A percentile compares a stretch with the other conserved stretches of the same genome.
phyloP scores from a whole-genome alignment of 129 eudicot species.

The Flaveria trinervia region DNA sequence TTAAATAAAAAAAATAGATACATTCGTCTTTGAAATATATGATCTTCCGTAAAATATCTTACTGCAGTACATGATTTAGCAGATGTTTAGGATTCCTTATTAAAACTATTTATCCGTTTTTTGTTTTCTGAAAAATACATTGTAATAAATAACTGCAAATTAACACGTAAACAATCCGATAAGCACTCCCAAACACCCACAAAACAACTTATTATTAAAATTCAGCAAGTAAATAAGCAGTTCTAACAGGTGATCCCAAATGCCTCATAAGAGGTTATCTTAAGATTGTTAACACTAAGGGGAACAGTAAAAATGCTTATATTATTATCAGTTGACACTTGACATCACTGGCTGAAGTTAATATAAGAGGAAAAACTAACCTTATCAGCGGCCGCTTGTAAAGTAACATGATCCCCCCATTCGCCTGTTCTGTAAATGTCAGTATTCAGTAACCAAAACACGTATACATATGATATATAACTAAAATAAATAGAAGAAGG shows the following conservation, averaged over 20 bases:
- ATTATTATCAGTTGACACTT: constrained; percentile 2
- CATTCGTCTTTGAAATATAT: neutral
- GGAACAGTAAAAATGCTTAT: neutral
- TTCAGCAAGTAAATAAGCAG: neutral
- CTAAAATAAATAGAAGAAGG: neutral
- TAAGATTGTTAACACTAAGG: neutral
- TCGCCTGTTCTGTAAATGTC: constrained; percentile 62
- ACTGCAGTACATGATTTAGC: neutral
- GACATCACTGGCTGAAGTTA: neutral
- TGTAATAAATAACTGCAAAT: too few species aligned
- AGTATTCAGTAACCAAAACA: constrained; percentile 32
- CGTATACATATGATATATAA: neutral
- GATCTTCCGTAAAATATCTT: neutral
- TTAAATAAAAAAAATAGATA: too few species aligned
- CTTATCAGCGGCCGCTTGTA: constrained; percentile 93
- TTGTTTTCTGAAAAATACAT: too few species aligned
- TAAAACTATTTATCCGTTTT: neutral
- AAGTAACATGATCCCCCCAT: constrained; percentile 90
- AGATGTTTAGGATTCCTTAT: neutral
- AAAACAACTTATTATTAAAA: neutral
- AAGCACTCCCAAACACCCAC: neutral
- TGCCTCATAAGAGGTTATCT: neutral
- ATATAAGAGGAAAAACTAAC: constrained; percentile 34
- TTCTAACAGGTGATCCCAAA: neutral
- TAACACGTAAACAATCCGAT: too few species aligned